Evolutionary conservation across 106 monocot species (phyloP).

Genomic region (Amphibolis antarctica): DNA sequence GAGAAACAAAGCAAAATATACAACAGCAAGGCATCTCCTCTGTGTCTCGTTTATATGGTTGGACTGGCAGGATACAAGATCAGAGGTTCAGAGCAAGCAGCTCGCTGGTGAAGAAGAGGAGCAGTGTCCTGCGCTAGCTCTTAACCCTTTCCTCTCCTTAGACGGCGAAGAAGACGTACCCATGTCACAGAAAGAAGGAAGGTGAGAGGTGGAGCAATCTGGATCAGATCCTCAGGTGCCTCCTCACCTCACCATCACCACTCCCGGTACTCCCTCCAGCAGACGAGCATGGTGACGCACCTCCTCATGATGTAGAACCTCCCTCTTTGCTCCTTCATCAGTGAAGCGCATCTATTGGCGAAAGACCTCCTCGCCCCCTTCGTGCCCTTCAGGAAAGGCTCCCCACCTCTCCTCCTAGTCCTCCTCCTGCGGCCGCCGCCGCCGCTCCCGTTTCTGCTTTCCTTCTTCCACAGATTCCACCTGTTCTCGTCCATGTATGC

Average conservation of each 20-base stretch:
- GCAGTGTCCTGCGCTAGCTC: no score
- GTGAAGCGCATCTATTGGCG: conserved; percentile 21
- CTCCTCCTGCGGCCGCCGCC: background rate
- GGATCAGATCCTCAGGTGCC: no score
- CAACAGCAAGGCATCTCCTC: no score
- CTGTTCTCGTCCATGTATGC: conserved; percentile 17
- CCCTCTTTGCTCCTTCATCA: conserved; percentile 36
- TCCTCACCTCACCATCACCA: background rate
- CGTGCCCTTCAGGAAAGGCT: background rate
- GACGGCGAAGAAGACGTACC: conserved; percentile 25
- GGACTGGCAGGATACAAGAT: no score
- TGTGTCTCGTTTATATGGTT: no score
- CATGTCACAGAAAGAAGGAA: conserved; percentile 23
- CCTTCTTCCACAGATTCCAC: conserved; percentile 23
- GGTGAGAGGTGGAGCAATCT: background rate
- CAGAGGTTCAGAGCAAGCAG: no score
- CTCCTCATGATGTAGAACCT: conserved; percentile 45
- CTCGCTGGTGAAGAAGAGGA: no score
- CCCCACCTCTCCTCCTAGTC: conserved; percentile 1
- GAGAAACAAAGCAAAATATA: no score
- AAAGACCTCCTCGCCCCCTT: conserved; percentile 8
- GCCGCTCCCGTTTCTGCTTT: conserved; percentile 2
- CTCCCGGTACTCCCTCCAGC: conserved; percentile 12
- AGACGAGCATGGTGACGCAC: conserved; percentile 30
- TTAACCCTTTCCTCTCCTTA: conserved; percentile 16